Base-by-base conservation (phyloP, 345 rosid species). In the Barbarea vulgaris region DNA sequence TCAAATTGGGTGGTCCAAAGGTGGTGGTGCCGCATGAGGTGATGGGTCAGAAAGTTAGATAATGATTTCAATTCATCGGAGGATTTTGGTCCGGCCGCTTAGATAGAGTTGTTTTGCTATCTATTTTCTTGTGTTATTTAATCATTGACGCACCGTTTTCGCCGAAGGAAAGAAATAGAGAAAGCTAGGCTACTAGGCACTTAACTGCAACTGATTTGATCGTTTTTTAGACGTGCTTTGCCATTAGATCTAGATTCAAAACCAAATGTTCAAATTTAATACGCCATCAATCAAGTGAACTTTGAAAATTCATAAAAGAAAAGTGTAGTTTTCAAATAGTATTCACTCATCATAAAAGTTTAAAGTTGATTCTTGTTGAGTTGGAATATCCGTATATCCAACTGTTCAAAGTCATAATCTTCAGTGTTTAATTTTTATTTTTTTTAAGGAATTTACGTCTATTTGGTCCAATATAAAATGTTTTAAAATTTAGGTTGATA, bases 1-100 rank as follows among this genome's bases (percentile, higher is more conserved):
- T 57, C 18, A 36, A 67, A 41, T 15, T 60, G 55, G 57, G 69
- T 75, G 79, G 79, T 75, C 69, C 79, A 68, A 30, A 60, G 79
- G 13, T 39, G 79, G 13, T 39, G 11, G n/a, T 61, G 54, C 39
- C 46, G 79, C 79, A 68, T 68, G 69, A 15, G 36, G 69, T 68
- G 69, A 75, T 75, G 74, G 24, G 24, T 42, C 47, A 63, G 67
- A 63, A 42, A 63, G 36, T 48, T 50, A 25, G 34, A 63, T 34
- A 42, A 25, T 63, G 15, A 68, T 75, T 50, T 28, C 72, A 68
- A 67, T 50, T 28, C 72, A 57, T 34, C 27, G 13, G 33, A 41
- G 12, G 18, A 28, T 50, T 50, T 50, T 75, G 69, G 74, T 59
- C 69, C 69, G 74, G 31, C 27, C 74, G 31, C 27, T 58, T 15